These are phyloP conservation scores for Raphanus hybrid DNA, from an alignment of 441 rosid species.

Conservation along the genomic window DNA sequence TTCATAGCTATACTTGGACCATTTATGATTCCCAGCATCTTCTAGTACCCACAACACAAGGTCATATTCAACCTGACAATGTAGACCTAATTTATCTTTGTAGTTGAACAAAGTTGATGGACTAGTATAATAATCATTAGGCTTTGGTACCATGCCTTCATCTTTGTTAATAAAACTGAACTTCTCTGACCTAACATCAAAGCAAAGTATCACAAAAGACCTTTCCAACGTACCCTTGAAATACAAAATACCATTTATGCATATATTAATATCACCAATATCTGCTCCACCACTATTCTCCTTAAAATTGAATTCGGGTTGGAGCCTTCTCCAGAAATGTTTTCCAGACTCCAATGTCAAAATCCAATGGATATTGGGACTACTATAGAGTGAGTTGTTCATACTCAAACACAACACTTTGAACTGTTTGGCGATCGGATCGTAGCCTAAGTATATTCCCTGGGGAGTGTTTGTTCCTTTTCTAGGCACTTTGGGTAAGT, in stretches of 20 bases:
- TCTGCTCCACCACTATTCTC: neutral
- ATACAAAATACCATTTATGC: conserved; percentile 34
- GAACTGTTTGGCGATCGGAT: conserved; percentile 7
- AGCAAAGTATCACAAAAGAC: neutral
- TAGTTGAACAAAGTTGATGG: neutral
- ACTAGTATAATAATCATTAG: neutral
- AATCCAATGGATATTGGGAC: neutral
- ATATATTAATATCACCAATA: neutral
- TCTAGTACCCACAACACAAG: neutral
- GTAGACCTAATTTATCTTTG: neutral
- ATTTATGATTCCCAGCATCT: neutral
- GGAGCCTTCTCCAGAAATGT: neutral
- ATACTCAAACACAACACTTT: conserved; percentile 14
- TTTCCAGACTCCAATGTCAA: conserved; percentile 12
- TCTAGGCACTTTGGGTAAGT: conserved; percentile 14
- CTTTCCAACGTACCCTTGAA: rapidly evolving
- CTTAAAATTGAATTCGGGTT: neutral
- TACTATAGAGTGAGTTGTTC: neutral
- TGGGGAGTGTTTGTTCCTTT: neutral
- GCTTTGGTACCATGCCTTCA: neutral
- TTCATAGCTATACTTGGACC: neutral
- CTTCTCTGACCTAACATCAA: neutral
- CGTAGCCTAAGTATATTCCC: conserved; percentile 9
- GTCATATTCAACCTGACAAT: too few relatives aligned
- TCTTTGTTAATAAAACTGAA: neutral